Evolutionary conservation across 1,284 basidiomycete genomes (phyloP).

Genomic region (Thecaphora thlaspeos): DNA sequence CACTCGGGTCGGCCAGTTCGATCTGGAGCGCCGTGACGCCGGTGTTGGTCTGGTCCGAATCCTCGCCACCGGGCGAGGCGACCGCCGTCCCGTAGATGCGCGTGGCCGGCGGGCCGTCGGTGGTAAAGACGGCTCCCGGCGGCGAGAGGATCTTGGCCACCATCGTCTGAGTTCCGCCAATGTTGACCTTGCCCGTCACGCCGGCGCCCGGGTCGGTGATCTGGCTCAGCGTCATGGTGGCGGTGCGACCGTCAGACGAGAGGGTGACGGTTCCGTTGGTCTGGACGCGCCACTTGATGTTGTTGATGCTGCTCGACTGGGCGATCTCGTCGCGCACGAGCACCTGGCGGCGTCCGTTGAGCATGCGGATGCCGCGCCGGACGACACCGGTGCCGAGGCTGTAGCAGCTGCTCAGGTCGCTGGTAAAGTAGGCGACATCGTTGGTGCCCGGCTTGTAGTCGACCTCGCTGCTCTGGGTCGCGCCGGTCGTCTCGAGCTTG

Average conservation of each 20-base stretch:
- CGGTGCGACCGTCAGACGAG: slow-evolving; percentile 61
- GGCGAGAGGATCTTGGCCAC: slow-evolving; percentile 65
- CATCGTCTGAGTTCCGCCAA: slow-evolving; percentile 57
- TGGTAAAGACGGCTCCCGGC: slow-evolving; percentile 61
- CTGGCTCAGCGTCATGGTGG: slow-evolving; percentile 68
- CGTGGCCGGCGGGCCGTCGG: slow-evolving; percentile 20
- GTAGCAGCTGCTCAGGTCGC: slow-evolving; percentile 79
- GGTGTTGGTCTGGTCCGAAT: slow-evolving; percentile 71
- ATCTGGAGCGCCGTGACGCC: slow-evolving; percentile 79
- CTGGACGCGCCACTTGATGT: slow-evolving; percentile 87
- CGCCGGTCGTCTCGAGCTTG: slow-evolving; percentile 65
- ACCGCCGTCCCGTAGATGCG: slow-evolving; percentile 66
- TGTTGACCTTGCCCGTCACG: slow-evolving; percentile 58
- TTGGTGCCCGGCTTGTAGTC: slow-evolving; percentile 64
- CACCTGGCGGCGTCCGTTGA: slow-evolving; percentile 87
- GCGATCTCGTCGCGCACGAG: slow-evolving; percentile 63
- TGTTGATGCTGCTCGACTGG: slow-evolving; percentile 26
- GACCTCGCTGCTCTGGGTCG: slow-evolving; percentile 73
- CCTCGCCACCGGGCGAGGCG: slow-evolving; percentile 63
- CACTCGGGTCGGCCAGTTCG: slow-evolving; percentile 60
- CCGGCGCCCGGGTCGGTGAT: slow-evolving; percentile 64
- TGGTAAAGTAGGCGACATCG: slow-evolving; percentile 80
- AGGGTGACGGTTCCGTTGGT: slow-evolving; percentile 72
- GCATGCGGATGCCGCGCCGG: slow-evolving; percentile 79
- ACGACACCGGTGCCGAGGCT: slow-evolving; percentile 66